Evolutionary conservation across 306 rosid species (phyloP).

Genomic region (Dryas octopetala): DNA sequence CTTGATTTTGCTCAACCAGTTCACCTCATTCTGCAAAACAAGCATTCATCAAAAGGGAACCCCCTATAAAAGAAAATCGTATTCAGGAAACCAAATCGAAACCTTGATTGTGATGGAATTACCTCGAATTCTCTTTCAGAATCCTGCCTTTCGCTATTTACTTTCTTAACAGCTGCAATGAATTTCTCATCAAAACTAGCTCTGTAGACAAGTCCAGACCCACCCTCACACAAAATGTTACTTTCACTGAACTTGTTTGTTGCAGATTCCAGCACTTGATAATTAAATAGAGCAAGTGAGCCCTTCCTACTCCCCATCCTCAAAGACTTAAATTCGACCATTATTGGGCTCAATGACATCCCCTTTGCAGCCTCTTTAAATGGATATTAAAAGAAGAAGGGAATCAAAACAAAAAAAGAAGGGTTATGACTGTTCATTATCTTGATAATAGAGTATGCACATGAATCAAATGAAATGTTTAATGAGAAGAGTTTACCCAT

Average conservation of each 20-base stretch:
- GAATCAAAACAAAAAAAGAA: conserved; percentile 17
- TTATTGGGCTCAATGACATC: conserved; percentile 38
- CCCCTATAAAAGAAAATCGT: conserved; percentile 22
- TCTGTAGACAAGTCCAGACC: conserved; percentile 57
- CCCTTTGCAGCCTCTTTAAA: conserved; percentile 56
- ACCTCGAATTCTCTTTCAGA: conserved; percentile 80
- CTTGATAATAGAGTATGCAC: conserved; percentile 7
- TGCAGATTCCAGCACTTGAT: conserved; percentile 68
- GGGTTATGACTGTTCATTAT: conserved; percentile 12
- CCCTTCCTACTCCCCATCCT: conserved; percentile 64
- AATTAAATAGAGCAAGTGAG: conserved; percentile 61
- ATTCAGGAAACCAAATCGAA: conserved; percentile 14
- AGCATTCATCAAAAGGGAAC: conserved; percentile 4
- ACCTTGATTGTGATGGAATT: conserved; percentile 20
- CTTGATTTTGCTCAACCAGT: conserved; percentile 72
- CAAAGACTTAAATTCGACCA: conserved; percentile 55
- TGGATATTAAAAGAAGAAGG: conserved; percentile 7
- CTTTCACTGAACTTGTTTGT: conserved; percentile 63
- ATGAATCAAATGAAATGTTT: conserved; percentile 1
- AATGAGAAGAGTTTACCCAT: conserved; percentile 44
- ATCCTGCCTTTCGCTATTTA: conserved; percentile 40
- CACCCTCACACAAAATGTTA: conserved; percentile 58
- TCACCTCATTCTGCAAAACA: conserved; percentile 77
- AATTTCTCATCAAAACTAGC: conserved; percentile 71
- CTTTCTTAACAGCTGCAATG: conserved; percentile 68